Conservation (phyloP, 2,329 filamentous ascomycete species). For the Talaromyces marneffei region DNA sequence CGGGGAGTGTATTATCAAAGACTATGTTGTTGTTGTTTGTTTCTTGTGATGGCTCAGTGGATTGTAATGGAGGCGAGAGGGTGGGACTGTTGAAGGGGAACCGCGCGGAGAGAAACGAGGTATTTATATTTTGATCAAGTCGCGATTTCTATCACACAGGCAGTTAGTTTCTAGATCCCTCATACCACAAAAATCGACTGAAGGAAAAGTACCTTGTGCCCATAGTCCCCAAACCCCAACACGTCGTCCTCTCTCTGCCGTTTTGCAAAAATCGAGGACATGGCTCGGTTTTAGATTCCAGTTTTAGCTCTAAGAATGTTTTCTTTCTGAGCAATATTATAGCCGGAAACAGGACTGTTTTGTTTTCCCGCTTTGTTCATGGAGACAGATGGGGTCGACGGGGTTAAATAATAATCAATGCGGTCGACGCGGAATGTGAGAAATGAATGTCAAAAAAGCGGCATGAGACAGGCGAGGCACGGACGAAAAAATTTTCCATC, state of each 20-base stretch:
- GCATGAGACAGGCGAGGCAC: neutral
- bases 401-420: slow-evolving; percentile 1
- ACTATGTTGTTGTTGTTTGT: slow-evolving; percentile 20
- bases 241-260: slow-evolving; percentile 42
- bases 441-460: neutral
- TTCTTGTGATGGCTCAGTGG: slow-evolving; percentile 33
- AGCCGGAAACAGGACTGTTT: neutral
- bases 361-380: neutral
- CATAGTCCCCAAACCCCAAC: slow-evolving; percentile 55
- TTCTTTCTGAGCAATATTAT: neutral
- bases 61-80: slow-evolving; percentile 27
- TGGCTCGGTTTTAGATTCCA: slow-evolving; percentile 9
- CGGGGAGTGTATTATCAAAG: slow-evolving; percentile 14
- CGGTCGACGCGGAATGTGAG: neutral
- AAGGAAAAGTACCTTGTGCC: slow-evolving; percentile 23
- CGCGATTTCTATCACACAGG: slow-evolving; percentile 4
- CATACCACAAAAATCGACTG: neutral
- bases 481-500: neutral
- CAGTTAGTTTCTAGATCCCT: neutral
- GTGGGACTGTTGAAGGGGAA: slow-evolving; percentile 21
- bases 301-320: neutral
- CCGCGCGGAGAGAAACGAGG: slow-evolving; percentile 24
- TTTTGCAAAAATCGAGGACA: slow-evolving; percentile 23
- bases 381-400: neutral
- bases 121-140: neutral